These are phyloP conservation scores for Allomyces macrogynus DNA, from an alignment of 192 early-diverging fungal species.

Conservation along the genomic window DNA sequence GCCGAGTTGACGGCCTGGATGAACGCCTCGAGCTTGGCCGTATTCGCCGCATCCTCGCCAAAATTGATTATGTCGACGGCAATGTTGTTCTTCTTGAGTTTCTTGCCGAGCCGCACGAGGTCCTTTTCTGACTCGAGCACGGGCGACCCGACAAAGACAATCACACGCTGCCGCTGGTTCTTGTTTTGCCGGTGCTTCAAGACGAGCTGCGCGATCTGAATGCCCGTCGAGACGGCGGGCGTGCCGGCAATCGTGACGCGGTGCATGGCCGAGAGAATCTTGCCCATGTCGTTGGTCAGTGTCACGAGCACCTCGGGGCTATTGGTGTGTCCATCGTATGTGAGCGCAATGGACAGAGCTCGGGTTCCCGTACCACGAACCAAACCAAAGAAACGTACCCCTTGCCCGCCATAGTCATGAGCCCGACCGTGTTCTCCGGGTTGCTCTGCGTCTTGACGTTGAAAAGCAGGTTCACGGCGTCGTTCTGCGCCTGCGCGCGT, in stretches of 20 bases:
- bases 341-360: neutral
- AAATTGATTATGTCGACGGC: conserved; percentile 90
- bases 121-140: conserved; percentile 40
- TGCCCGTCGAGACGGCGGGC: conserved; percentile 54
- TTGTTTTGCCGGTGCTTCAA: conserved; percentile 95
- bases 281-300: conserved; percentile 71
- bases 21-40: conserved; percentile 76
- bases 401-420: conserved; percentile 89
- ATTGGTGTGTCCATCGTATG: neutral
- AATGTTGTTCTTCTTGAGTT: conserved; percentile 94
- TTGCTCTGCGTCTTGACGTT: conserved; percentile 73
- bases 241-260: conserved; percentile 50
- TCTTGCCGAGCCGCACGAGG: conserved; percentile 76
- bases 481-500: conserved; percentile 79
- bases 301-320: conserved; percentile 88
- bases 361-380: too few species aligned
- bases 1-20: conserved; percentile 39
- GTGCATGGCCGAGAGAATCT: conserved; percentile 72
- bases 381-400: conserved; percentile 18
- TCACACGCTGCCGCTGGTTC: conserved; percentile 79
- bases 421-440: conserved; percentile 87
- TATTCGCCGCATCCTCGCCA: conserved; percentile 78
- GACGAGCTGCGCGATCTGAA: conserved; percentile 93
- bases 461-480: conserved; percentile 81
- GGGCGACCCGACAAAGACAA: conserved; percentile 86